phyloP scores from a whole-genome alignment of 2,329 filamentous ascomycete genomes.

The Hypoxylon rubiginosum region DNA sequence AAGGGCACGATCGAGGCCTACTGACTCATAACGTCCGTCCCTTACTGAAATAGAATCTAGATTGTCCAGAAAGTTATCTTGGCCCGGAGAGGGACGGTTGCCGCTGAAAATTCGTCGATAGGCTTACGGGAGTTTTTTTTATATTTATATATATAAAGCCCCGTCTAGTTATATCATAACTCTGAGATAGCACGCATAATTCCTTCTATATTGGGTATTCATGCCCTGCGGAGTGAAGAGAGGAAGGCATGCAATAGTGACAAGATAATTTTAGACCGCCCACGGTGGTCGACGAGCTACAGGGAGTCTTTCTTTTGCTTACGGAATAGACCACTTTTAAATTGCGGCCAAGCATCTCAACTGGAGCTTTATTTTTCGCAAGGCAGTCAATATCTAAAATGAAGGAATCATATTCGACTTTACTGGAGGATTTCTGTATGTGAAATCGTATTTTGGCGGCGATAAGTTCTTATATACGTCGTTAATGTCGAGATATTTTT shows the following conservation, averaged over 20 bases:
- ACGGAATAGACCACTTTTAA: not conserved
- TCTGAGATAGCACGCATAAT: not conserved
- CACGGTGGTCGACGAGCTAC: not conserved
- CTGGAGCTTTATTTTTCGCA: not conserved
- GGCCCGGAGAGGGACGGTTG: not conserved
- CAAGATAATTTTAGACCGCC: not conserved
- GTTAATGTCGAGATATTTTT: not conserved
- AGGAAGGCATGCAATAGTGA: not conserved
- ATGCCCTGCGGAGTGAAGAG: not conserved
- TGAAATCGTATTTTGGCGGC: not conserved
- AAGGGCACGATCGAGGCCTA: not conserved
- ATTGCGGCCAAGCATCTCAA: not conserved
- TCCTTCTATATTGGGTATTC: not conserved
- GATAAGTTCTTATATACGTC: not conserved
- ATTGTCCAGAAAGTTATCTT: not conserved
- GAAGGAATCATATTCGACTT: not conserved
- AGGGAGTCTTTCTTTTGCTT: not conserved
- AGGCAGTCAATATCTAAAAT: not conserved
- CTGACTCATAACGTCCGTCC: not conserved
- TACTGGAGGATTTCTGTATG: not conserved
- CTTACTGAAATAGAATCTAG: not conserved
- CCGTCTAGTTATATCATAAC: not conserved
- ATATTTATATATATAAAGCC: too few species aligned
- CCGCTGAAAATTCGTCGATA: not conserved
- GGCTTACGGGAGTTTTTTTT: not conserved